phyloP scores from a whole-genome alignment of 2,329 filamentous ascomycete genomes.

The Ophiosphaerella narmari region DNA sequence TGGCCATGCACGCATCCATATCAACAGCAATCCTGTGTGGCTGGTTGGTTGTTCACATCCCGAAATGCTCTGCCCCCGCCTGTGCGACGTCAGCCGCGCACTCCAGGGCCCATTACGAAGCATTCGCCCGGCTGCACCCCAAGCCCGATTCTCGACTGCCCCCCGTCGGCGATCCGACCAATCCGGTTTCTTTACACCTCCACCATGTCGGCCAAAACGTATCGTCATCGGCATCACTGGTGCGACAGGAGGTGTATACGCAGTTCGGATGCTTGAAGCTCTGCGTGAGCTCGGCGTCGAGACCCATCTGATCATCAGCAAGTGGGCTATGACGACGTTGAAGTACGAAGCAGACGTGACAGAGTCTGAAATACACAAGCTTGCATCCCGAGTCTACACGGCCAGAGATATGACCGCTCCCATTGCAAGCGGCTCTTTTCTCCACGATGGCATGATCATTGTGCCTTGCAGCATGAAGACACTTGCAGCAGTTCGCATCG shows the following conservation, averaged over 20 bases:
- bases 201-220: not conserved
- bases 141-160: not conserved
- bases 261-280: slow-evolving; percentile 48
- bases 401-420: slow-evolving; percentile 50
- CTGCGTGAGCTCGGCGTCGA: slow-evolving; percentile 45
- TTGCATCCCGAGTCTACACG: slow-evolving; percentile 36
- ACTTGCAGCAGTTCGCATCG: slow-evolving; percentile 49
- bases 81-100: not conserved
- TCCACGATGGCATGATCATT: slow-evolving; percentile 54
- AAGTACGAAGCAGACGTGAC: slow-evolving; percentile 12
- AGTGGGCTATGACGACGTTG: slow-evolving; percentile 55
- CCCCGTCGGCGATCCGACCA: not conserved
- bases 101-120: not conserved
- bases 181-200: not conserved
- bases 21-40: not conserved
- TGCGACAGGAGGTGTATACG: slow-evolving; percentile 54
- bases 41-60: not conserved
- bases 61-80: not conserved
- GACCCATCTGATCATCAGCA: slow-evolving; percentile 50
- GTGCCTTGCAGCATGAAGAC: slow-evolving; percentile 57
- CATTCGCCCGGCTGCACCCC: not conserved
- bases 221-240: slow-evolving; percentile 58
- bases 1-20: not conserved
- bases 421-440: slow-evolving; percentile 53
- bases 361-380: slow-evolving; percentile 1